Conservation (phyloP, 2,329 filamentous ascomycete genomes). For the Aspergillus felis region DNA sequence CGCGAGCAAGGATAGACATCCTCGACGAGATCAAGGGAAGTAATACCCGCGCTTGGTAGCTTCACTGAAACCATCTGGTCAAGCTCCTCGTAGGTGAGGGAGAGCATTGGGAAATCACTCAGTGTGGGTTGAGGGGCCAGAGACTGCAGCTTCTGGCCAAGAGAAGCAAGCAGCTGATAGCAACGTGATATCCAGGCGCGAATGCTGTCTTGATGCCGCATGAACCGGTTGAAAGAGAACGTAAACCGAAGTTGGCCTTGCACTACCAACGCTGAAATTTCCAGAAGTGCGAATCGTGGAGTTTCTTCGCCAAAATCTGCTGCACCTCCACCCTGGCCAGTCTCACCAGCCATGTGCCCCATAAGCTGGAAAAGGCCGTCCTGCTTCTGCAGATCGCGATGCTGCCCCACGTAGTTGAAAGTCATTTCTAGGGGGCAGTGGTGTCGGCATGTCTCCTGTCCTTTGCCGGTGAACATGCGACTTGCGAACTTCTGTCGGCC, state of each 20-base stretch:
- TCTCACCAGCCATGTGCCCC: constrained; percentile 45
- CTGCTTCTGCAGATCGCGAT: constrained; percentile 43
- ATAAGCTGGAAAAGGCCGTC: constrained; percentile 44
- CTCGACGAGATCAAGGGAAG: constrained; percentile 34
- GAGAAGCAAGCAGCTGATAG: constrained; percentile 26
- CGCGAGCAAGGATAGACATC: constrained; percentile 40
- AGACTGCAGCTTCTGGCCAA: constrained; percentile 24
- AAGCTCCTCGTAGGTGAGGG: constrained; percentile 41
- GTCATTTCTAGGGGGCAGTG: constrained; percentile 43
- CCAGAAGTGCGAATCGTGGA: constrained; percentile 48
- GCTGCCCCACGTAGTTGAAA: constrained; percentile 41
- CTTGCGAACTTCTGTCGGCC: constrained; percentile 37
- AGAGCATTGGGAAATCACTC: constrained; percentile 45
- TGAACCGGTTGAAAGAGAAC: constrained; percentile 49
- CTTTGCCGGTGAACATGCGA: constrained; percentile 27
- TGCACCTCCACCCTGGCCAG: constrained; percentile 42
- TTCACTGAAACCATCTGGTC: constrained; percentile 33
- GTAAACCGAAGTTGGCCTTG: constrained; percentile 46
- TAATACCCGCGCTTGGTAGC: constrained; percentile 35
- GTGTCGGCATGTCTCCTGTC: constrained; percentile 26
- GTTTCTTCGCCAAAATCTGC: constrained; percentile 44
- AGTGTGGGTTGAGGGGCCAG: constrained; percentile 31
- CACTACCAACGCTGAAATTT: constrained; percentile 50
- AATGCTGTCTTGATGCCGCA: constrained; percentile 45
- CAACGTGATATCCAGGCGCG: constrained; percentile 42